A percentile compares a stretch with the other conserved stretches of the same genome.
Conservation (phyloP, 495 filamentous ascomycete species). For the Aspergillus taichungensis region DNA sequence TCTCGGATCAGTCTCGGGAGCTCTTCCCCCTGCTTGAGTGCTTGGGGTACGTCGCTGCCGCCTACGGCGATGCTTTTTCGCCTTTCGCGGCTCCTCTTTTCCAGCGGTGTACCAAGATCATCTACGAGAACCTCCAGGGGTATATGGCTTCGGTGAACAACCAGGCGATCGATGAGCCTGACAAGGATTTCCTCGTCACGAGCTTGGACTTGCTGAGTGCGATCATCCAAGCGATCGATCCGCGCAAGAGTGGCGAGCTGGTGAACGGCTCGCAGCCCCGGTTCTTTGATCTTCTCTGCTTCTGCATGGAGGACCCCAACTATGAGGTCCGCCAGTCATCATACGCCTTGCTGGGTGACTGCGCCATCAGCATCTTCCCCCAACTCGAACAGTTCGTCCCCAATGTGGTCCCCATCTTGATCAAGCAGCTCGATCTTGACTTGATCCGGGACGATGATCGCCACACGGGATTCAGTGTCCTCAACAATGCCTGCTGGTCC, state of each 20-base stretch:
- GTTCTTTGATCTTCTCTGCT: slow-evolving; percentile 82
- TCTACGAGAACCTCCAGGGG: slow-evolving; percentile 80
- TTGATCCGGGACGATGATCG: slow-evolving; percentile 63
- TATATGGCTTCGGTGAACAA: slow-evolving; percentile 56
- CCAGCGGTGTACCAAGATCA: slow-evolving; percentile 76
- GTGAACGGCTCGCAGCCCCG: slow-evolving; percentile 64
- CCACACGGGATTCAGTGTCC: slow-evolving; percentile 71
- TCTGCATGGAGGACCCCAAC: slow-evolving; percentile 87
- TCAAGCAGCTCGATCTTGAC: slow-evolving; percentile 79
- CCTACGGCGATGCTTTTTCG: slow-evolving; percentile 72
- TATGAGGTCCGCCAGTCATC: slow-evolving; percentile 95
- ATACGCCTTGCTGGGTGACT: slow-evolving; percentile 92
- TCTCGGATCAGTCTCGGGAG: slow-evolving; percentile 84
- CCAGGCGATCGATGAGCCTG: slow-evolving; percentile 64
- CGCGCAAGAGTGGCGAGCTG: slow-evolving; percentile 62
- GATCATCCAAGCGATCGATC: slow-evolving; percentile 85
- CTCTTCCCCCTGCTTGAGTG: slow-evolving; percentile 93
- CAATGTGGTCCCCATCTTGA: slow-evolving; percentile 65
- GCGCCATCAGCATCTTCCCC: slow-evolving; percentile 87
- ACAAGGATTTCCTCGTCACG: slow-evolving; percentile 96
- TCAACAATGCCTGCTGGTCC: slow-evolving; percentile 99
- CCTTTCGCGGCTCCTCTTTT: slow-evolving; percentile 81
- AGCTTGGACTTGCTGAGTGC: slow-evolving; percentile 91
- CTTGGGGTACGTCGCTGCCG: slow-evolving; percentile 85
- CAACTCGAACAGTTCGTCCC: slow-evolving; percentile 69